Evolutionary conservation across 441 rosid species (phyloP).

Genomic region (Daphne laureola): DNA sequence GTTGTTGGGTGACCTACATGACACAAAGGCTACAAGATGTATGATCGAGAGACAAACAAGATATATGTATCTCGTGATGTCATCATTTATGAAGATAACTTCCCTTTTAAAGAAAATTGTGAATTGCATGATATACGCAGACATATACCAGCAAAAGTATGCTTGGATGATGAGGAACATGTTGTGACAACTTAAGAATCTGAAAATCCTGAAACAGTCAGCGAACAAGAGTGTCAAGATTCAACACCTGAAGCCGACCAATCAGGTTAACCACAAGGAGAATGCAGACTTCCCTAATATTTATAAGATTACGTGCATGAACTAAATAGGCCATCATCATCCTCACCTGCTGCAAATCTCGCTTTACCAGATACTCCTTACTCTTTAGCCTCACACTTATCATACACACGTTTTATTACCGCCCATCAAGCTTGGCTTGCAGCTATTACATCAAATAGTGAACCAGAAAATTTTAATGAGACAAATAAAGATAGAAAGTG

Average conservation of each 20-base stretch:
- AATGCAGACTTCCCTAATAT: background rate
- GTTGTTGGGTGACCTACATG: background rate
- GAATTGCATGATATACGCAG: background rate
- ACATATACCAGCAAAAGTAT: too few relatives aligned
- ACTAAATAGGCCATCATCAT: background rate
- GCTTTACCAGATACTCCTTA: background rate
- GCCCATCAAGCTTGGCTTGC: background rate
- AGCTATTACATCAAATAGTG: background rate
- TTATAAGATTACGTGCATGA: background rate
- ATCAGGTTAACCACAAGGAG: background rate
- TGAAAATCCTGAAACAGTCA: background rate
- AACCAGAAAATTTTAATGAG: background rate
- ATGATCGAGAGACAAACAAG: background rate
- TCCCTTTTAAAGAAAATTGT: background rate
- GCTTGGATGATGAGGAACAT: too few relatives aligned
- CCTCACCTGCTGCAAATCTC: background rate
- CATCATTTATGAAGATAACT: background rate
- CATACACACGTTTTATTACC: background rate
- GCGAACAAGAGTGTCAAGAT: background rate
- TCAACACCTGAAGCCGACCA: background rate
- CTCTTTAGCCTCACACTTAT: background rate
- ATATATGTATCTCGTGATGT: background rate
- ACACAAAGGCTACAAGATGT: background rate
- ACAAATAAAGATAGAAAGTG: background rate
- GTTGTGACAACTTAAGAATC: background rate